These are phyloP conservation scores for Geotrichum fermentans DNA, from an alignment of 1,139 yeast genomes.

Conservation along the genomic window DNA sequence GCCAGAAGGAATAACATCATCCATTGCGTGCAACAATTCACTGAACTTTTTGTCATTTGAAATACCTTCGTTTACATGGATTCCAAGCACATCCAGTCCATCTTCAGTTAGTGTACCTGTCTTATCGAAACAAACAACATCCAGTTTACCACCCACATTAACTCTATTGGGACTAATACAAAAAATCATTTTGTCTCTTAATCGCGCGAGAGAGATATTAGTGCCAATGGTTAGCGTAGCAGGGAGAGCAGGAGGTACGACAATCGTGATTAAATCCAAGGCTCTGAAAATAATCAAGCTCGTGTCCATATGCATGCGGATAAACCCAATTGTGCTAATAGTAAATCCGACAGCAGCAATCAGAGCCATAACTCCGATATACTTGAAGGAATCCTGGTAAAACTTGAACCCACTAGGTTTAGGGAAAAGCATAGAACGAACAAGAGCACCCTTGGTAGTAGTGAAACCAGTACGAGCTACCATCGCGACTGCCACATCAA, in stretches of 20 bases:
- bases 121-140: slow-evolving; percentile 87
- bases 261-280: slow-evolving; percentile 87
- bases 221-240: slow-evolving; percentile 96
- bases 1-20: slow-evolving; percentile 27
- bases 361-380: slow-evolving; percentile 88
- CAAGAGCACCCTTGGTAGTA: slow-evolving; percentile 92
- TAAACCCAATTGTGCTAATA: slow-evolving; percentile 77
- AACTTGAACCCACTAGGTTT: slow-evolving; percentile 92
- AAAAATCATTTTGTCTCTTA: slow-evolving; percentile 63
- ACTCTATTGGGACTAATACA: slow-evolving; percentile 93
- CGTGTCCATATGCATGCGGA: slow-evolving; percentile 65
- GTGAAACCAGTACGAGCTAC: slow-evolving; percentile 88
- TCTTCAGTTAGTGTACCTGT: slow-evolving; percentile 97
- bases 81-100: slow-evolving; percentile 88
- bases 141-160: slow-evolving; percentile 90
- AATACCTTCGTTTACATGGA: slow-evolving; percentile 43
- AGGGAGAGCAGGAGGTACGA: slow-evolving; percentile 97
- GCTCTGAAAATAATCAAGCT: slow-evolving; percentile 78
- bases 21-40: slow-evolving; percentile 41
- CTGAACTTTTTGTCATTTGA: slow-evolving; percentile 43
- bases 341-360: slow-evolving; percentile 83
- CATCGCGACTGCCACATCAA: slow-evolving; percentile 74
- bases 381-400: slow-evolving; percentile 88
- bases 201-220: slow-evolving; percentile 76
- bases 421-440: slow-evolving; percentile 94